phyloP scores from a whole-genome alignment of 495 filamentous ascomycete genomes.

The Xylaria telfairii region DNA sequence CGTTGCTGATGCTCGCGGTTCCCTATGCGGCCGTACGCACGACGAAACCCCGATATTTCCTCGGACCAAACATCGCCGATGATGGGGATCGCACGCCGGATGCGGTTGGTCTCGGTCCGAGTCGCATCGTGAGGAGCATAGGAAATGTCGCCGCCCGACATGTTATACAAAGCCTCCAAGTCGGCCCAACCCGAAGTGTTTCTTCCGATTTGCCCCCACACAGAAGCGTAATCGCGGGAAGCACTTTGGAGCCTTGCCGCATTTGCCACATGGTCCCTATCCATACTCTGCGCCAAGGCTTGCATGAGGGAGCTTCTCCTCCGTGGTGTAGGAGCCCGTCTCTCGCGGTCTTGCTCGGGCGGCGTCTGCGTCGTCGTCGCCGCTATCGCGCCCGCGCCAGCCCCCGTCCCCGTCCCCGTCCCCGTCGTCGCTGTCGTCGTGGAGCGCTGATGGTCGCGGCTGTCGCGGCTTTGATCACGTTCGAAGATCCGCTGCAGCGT shows the following conservation, averaged over 20 bases:
- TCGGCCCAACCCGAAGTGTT: conserved; percentile 41
- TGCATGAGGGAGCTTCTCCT: conserved; percentile 35
- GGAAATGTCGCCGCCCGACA: conserved; percentile 28
- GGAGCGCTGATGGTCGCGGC: conserved; percentile 32
- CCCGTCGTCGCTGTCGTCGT: conserved; percentile 16
- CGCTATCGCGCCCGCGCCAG: no score
- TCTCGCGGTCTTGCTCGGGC: conserved; percentile 38
- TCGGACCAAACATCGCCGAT: conserved; percentile 37
- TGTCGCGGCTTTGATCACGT: conserved; percentile 33
- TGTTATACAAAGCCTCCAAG: conserved; percentile 42
- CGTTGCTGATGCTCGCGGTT: conserved; percentile 41
- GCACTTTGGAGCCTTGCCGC: conserved; percentile 27
- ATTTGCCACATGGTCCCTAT: no score
- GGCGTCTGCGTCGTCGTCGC: conserved; percentile 25
- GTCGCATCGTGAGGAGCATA: conserved; percentile 17
- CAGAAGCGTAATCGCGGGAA: conserved; percentile 31
- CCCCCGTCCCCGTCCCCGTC: no score
- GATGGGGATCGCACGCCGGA: conserved; percentile 36
- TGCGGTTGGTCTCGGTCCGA: conserved; percentile 30
- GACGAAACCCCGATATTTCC: conserved; percentile 31
- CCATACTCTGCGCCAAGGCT: conserved; percentile 32
- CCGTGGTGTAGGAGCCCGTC: conserved; percentile 33
- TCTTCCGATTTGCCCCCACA: conserved; percentile 26
- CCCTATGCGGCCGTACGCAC: conserved; percentile 30
- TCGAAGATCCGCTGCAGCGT: conserved; percentile 37